Evolutionary conservation across 176 grass and related monocot species (phyloP).

Genomic region (Oryza meridionalis): DNA sequence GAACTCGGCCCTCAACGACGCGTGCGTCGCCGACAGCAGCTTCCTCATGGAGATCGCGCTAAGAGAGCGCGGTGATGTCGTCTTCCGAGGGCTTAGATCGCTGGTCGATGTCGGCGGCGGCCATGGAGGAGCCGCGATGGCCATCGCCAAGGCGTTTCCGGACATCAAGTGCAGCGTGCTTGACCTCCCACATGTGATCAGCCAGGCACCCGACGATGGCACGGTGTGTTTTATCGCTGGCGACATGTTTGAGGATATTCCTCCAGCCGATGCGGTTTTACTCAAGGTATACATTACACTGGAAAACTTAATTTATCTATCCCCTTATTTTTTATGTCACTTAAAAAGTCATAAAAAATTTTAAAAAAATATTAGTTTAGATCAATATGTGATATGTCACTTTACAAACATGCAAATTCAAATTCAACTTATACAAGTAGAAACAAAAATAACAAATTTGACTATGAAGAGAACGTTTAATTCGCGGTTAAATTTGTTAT

Average conservation of each 20-base stretch:
- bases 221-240: slow-evolving; percentile 37
- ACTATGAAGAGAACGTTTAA: no score
- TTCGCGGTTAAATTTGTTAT: no score
- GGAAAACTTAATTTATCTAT: no score
- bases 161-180: slow-evolving; percentile 39
- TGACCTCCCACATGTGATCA: not conserved
- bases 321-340: no score
- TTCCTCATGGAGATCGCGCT: slow-evolving; percentile 38
- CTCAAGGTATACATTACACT: not conserved
- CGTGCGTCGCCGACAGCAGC: not conserved
- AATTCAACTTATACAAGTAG: no score
- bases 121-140: not conserved
- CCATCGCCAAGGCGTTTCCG: slow-evolving; percentile 39
- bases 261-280: not conserved
- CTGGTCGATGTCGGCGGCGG: slow-evolving; percentile 44
- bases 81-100: slow-evolving; percentile 29
- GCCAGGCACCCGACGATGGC: not conserved
- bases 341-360: no score
- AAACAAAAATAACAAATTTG: no score
- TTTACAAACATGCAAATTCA: no score
- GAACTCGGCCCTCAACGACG: not conserved
- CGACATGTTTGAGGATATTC: slow-evolving; percentile 27
- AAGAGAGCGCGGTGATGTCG: not conserved
- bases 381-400: no score
- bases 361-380: no score